phyloP scores from a whole-genome alignment of 2,329 filamentous ascomycete genomes.

The Cytospora piceae region DNA sequence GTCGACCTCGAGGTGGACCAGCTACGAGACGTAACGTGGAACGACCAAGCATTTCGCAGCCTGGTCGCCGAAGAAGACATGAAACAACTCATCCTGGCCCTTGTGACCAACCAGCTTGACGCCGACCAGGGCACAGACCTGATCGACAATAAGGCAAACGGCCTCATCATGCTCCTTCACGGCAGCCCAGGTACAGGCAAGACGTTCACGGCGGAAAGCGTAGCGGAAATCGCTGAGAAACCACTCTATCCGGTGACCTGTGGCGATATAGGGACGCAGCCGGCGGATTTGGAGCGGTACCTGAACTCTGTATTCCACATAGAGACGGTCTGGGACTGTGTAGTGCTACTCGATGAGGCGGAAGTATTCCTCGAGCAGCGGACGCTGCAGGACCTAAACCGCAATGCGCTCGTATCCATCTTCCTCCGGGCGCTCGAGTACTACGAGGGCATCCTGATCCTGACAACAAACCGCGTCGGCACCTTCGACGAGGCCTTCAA shows the following conservation, averaged over 20 bases:
- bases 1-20: constrained; percentile 34
- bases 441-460: constrained; percentile 42
- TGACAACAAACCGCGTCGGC: constrained; percentile 49
- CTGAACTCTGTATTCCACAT: constrained; percentile 38
- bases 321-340: constrained; percentile 35
- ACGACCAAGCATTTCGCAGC: constrained; percentile 32
- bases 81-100: constrained; percentile 38
- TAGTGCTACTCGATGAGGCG: constrained; percentile 36
- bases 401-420: constrained; percentile 31
- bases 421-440: constrained; percentile 44
- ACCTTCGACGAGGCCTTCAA: constrained; percentile 47
- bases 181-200: constrained; percentile 43
- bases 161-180: constrained; percentile 42
- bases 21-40: constrained; percentile 32
- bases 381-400: constrained; percentile 37
- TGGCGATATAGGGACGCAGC: constrained; percentile 42
- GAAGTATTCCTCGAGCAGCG: constrained; percentile 39
- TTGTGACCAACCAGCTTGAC: constrained; percentile 35
- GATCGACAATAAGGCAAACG: constrained; percentile 42
- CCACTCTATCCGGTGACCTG: constrained; percentile 44
- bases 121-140: constrained; percentile 39
- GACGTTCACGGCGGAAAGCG: constrained; percentile 42
- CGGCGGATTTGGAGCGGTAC: constrained; percentile 39
- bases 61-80: constrained; percentile 32
- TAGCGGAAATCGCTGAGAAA: constrained; percentile 42